These are phyloP conservation scores for Tuber calosporum DNA, from an alignment of 495 filamentous ascomycete species.

Conservation along the genomic window DNA sequence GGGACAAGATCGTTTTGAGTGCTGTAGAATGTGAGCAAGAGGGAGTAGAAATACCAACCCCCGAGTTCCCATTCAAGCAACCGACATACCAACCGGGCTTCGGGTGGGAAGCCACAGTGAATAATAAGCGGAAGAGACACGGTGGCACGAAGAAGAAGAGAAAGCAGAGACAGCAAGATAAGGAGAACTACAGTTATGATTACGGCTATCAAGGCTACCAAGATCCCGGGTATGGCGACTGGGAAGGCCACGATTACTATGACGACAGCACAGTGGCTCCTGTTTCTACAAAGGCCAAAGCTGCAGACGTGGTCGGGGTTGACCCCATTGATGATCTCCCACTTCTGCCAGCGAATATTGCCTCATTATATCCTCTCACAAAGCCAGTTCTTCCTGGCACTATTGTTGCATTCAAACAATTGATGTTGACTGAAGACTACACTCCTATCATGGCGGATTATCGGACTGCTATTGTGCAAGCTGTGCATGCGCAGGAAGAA, in stretches of 20 bases:
- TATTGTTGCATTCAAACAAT: constrained; percentile 72
- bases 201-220: constrained; percentile 40
- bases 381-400: constrained; percentile 53
- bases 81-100: constrained; percentile 41
- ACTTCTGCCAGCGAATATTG: constrained; percentile 56
- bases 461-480: constrained; percentile 59
- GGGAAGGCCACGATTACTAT: constrained; percentile 41
- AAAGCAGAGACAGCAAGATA: constrained; percentile 39
- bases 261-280: constrained; percentile 39
- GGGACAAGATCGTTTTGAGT: constrained; percentile 58
- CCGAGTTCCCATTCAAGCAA: constrained; percentile 74
- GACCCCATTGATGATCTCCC: constrained; percentile 55
- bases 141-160: constrained; percentile 35
- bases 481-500: constrained; percentile 43
- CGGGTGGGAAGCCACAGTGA: constrained; percentile 41
- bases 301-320: constrained; percentile 31
- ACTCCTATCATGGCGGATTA: constrained; percentile 63
- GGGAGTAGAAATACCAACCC: constrained; percentile 63
- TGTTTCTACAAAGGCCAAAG: constrained; percentile 46
- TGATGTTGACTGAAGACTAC: constrained; percentile 70
- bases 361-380: constrained; percentile 50
- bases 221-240: constrained; percentile 49
- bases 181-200: constrained; percentile 42
- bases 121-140: constrained; percentile 53
- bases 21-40: constrained; percentile 79